Conservation (phyloP, 345 rosid species). For the Syzygium aromaticum region DNA sequence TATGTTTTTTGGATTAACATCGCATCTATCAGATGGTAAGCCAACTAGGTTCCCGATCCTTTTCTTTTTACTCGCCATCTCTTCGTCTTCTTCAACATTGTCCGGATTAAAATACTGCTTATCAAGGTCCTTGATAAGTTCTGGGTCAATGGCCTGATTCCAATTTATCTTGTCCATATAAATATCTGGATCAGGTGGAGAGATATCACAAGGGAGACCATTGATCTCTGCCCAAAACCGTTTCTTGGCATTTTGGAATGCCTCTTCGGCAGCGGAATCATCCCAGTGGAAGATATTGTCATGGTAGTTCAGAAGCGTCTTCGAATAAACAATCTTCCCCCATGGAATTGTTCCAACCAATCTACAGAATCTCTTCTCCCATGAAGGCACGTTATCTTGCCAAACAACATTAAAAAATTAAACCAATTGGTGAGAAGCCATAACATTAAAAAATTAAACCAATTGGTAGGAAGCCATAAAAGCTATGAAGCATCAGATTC, state of each 20-base stretch:
- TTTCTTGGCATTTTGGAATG: conserved; percentile 57
- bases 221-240: conserved; percentile 66
- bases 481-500: neutral
- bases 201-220: conserved; percentile 33
- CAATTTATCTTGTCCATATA: conserved; percentile 58
- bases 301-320: conserved; percentile 29
- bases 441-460: neutral
- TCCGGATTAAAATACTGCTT: conserved; percentile 37
- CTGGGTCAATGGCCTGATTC: conserved; percentile 57
- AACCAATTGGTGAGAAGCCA: neutral
- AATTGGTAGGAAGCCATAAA: neutral
- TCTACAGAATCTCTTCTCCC: conserved; percentile 77
- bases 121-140: conserved; percentile 53
- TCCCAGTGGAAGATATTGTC: conserved; percentile 55
- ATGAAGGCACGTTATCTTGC: conserved; percentile 49
- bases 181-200: conserved; percentile 61
- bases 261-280: conserved; percentile 75
- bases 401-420: conserved; percentile 10
- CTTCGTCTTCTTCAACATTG: conserved; percentile 16
- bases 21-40: conserved; percentile 13
- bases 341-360: conserved; percentile 63
- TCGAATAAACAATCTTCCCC: conserved; percentile 50
- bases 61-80: conserved; percentile 11
- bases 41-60: conserved; percentile 1
- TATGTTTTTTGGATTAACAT: conserved; percentile 6